Conservation (phyloP, 371 early-diverging fungal species). For the Blyttiomyces sp. region DNA sequence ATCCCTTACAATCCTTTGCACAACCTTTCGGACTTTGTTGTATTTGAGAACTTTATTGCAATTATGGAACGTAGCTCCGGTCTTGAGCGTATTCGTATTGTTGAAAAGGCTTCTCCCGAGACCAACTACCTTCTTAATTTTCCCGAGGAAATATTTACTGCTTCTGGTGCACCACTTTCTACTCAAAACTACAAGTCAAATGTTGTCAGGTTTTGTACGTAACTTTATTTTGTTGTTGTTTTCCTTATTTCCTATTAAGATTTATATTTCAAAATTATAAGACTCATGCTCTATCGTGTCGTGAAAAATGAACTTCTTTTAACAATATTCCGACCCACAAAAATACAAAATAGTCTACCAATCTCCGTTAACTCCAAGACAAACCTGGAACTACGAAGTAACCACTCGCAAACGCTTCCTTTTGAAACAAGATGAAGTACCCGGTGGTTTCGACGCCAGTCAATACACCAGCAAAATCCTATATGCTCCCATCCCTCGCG, state of each 20-base stretch:
- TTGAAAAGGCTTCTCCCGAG: constrained; percentile 1
- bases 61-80: constrained; percentile 31
- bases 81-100: constrained; percentile 15
- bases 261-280: no score
- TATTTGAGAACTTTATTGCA: constrained; percentile 29
- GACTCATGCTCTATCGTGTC: no score
- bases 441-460: constrained; percentile 27
- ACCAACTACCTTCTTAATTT: constrained; percentile 21
- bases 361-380: constrained; percentile 25
- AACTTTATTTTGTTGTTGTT: no score
- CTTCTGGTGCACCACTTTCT: constrained; percentile 1
- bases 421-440: constrained; percentile 29
- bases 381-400: constrained; percentile 24
- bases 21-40: constrained; percentile 16
- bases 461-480: constrained; percentile 32
- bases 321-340: no score
- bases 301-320: no score
- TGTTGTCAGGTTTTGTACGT: constrained; percentile 27
- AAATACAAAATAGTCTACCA: no score
- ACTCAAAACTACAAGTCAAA: constrained; percentile 24
- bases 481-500: constrained; percentile 31
- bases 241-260: no score
- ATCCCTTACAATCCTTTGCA: constrained; percentile 42
- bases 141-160: constrained; percentile 28
- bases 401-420: constrained; percentile 3